Base-by-base conservation (phyloP, 2,329 filamentous ascomycete species). In the Lachnellula arida region DNA sequence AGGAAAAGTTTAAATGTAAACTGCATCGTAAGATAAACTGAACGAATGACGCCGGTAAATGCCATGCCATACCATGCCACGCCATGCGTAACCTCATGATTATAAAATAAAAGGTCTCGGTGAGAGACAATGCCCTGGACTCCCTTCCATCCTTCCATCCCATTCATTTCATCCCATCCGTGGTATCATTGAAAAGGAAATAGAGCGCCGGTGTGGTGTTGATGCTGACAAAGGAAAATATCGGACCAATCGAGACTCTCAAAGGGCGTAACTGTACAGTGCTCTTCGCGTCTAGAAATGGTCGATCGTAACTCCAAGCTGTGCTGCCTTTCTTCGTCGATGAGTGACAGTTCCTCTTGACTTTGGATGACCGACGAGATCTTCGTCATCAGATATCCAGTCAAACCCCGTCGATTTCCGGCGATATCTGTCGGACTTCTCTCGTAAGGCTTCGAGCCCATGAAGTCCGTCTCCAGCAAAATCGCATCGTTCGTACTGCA, bases 131-230 rank as follows among this genome's bases (percentile, higher is more conserved):
- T 32, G 9, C 28, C 28, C 28, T 32, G 3, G 23, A 51, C 49
- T 51, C 35, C 23, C 37, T 43, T 54, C 52, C 52, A 42, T 23
- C 52, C 52, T 54, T 48, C 52, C 28, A 46, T 44, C 53, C 53
- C n/a, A 23, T 23, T 23, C 40, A 17, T 48, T 32, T 23, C 39
- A 42, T 42, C 19, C 42, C 42, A 28, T 46, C 49, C 61, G 43
- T 61, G 56, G 59, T 60, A 60, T 59, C 59, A 60, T 57, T 23
- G 46, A 47, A 58, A 56, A 70, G 70, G 67, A 69, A 68, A 70
- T 68, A 55, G 53, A 55, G 28, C 35, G 69, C 73, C 65, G 60
- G 73, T 74, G 73, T 74, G 74, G 44, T 58, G 35, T 53, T 73
- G 37, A 50, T 28, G 34, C n/a, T 37, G 35, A 55, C 42, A 55